Evolutionary conservation across 2,329 filamentous ascomycete species (phyloP).

Genomic region (Chaetomiaceae sp.): DNA sequence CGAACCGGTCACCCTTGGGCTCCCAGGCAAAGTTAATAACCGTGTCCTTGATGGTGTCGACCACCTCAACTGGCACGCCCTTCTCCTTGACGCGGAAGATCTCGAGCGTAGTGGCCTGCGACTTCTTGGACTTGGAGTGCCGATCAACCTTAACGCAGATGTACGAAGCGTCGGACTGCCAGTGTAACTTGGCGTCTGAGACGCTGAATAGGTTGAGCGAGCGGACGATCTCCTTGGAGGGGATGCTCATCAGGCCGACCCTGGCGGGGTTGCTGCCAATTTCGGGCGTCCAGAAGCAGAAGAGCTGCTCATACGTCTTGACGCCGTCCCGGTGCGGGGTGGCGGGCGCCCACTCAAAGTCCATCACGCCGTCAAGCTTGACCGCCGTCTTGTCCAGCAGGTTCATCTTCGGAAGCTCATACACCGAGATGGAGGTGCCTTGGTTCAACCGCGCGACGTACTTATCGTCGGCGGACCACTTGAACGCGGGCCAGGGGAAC

Average conservation of each 20-base stretch:
- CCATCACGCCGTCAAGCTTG: slow-evolving; percentile 94
- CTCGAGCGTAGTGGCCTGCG: slow-evolving; percentile 90
- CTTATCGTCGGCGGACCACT: slow-evolving; percentile 97
- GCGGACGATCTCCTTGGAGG: slow-evolving; percentile 87
- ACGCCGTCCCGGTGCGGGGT: slow-evolving; percentile 74
- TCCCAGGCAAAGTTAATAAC: slow-evolving; percentile 99
- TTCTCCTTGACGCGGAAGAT: slow-evolving; percentile 98
- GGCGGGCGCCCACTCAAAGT: slow-evolving; percentile 96
- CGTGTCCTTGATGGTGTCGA: slow-evolving; percentile 95
- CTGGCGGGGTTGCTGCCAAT: slow-evolving; percentile 97
- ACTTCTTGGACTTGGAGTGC: slow-evolving; percentile 99
- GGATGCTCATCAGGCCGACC: slow-evolving; percentile 93
- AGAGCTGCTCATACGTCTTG: slow-evolving; percentile 89
- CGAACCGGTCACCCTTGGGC: slow-evolving; percentile 94
- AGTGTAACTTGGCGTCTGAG: slow-evolving; percentile 94
- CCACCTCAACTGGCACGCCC: slow-evolving; percentile 95
- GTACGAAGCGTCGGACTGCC: slow-evolving; percentile 91
- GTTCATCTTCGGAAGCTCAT: slow-evolving; percentile 80
- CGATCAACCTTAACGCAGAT: slow-evolving; percentile 98
- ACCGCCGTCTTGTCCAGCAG: slow-evolving; percentile 87
- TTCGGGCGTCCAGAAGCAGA: slow-evolving; percentile 98
- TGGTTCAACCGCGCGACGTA: slow-evolving; percentile 91
- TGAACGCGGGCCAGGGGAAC: slow-evolving; percentile 97
- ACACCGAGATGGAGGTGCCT: slow-evolving; percentile 89
- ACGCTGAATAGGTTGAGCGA: slow-evolving; percentile 98